A percentile compares a stretch with the other conserved stretches of the same genome.
Evolutionary conservation across 176 grass and related monocot genomes (phyloP).

Genomic region (Secale cereale): DNA sequence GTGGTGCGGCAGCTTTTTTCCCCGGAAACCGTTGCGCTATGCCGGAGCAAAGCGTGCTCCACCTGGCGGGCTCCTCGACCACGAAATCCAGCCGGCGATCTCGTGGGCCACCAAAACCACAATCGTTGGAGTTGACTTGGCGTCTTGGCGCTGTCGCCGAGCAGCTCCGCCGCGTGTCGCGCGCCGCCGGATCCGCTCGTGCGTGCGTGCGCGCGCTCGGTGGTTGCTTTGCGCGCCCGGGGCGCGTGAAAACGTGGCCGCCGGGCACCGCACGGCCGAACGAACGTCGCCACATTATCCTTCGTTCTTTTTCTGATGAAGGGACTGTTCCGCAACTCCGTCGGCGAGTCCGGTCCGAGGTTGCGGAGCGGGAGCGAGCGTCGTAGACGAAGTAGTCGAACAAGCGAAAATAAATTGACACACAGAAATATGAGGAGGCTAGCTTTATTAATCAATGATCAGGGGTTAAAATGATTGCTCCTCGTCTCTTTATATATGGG

Average conservation of each 20-base stretch:
- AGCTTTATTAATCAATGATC: too few species aligned
- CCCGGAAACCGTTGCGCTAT: not conserved
- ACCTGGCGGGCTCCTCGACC: not conserved
- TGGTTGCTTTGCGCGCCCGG: not conserved
- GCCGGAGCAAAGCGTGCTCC: not conserved
- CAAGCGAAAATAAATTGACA: too few species aligned
- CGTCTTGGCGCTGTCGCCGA: not conserved
- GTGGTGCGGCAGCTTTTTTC: not conserved
- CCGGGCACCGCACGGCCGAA: too few species aligned
- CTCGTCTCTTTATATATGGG: too few species aligned
- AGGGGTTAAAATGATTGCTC: too few species aligned
- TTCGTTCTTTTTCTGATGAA: too few species aligned
- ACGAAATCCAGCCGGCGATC: not conserved
- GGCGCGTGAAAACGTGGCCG: constrained; percentile 6
- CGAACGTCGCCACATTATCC: too few species aligned
- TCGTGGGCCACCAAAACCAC: not conserved
- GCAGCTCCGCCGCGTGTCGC: not conserved
- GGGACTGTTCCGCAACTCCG: too few species aligned
- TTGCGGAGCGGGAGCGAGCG: too few species aligned
- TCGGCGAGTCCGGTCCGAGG: too few species aligned
- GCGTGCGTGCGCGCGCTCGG: not conserved
- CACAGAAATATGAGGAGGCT: too few species aligned
- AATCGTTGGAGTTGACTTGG: not conserved
- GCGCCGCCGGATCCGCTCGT: not conserved
- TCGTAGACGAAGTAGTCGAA: too few species aligned